Percentiles rank a stretch among this genome's conserved stretches.
Evolutionary conservation across 257 asterid species (phyloP).

Genomic region (Prunella vulgaris): DNA sequence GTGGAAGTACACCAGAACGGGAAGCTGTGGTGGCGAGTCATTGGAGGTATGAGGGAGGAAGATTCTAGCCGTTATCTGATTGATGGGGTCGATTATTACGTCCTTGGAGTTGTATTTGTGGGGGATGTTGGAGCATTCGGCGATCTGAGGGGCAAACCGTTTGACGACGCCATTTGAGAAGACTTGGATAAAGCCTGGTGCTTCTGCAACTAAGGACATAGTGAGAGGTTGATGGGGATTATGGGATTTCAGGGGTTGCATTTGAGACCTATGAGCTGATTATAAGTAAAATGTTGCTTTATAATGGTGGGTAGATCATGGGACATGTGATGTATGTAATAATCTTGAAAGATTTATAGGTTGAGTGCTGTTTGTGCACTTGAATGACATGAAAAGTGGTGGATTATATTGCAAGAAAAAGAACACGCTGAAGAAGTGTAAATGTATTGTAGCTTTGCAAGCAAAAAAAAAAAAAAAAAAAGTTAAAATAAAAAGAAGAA

Average conservation of each 20-base stretch:
- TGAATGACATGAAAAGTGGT: background rate
- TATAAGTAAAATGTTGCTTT: background rate
- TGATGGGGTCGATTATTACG: constrained; percentile 41
- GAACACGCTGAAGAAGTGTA: no score
- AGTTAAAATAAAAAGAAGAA: background rate
- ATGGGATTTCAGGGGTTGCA: background rate
- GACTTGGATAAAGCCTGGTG: constrained; percentile 55
- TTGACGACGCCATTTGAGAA: constrained; percentile 51
- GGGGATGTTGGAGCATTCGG: constrained; percentile 23
- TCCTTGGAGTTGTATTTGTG: constrained; percentile 51
- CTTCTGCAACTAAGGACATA: constrained; percentile 55
- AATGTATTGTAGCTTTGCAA: no score
- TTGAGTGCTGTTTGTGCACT: background rate
- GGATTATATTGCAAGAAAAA: background rate
- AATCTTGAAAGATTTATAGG: background rate
- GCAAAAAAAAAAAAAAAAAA: no score
- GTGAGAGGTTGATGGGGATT: background rate
- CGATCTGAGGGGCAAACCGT: constrained; percentile 37
- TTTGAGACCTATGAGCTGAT: background rate
- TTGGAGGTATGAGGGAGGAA: constrained; percentile 43
- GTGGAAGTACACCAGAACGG: constrained; percentile 66
- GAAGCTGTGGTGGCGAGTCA: constrained; percentile 24
- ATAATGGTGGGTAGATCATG: constrained; percentile 33
- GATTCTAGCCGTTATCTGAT: constrained; percentile 52
- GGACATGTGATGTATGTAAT: background rate